Percentiles rank a stretch among this genome's conserved stretches.
These are phyloP conservation scores for Pseudogymnoascus sp. DNA, from an alignment of 2,329 filamentous ascomycete species.

Conservation along the genomic window DNA sequence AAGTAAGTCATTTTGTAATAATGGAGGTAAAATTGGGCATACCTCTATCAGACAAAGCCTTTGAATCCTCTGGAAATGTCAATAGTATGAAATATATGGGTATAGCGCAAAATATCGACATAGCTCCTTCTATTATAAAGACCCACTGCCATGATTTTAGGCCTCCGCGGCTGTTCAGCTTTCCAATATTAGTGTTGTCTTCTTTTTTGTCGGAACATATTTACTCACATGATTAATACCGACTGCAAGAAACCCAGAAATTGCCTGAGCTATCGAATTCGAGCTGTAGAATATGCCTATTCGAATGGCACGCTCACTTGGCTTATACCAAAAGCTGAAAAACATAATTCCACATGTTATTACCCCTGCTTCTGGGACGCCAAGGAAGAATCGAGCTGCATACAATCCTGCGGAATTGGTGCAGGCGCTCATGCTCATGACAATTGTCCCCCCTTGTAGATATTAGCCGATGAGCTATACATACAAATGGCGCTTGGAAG, in stretches of 20 bases:
- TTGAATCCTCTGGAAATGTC: conserved; percentile 20
- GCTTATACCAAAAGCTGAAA: conserved; percentile 24
- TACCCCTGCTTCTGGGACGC: conserved; percentile 20
- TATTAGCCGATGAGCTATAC: neutral
- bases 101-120: conserved; percentile 17
- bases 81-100: conserved; percentile 19
- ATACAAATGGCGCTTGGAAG: neutral
- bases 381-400: conserved; percentile 20
- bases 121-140: conserved; percentile 14
- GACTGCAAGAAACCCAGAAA: conserved; percentile 20
- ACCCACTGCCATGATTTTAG: conserved; percentile 17
- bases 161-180: conserved; percentile 10
- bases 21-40: neutral
- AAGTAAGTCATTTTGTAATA: neutral
- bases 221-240: conserved; percentile 14
- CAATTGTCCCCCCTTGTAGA: conserved; percentile 7
- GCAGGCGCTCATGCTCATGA: conserved; percentile 13
- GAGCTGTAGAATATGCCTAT: conserved; percentile 22
- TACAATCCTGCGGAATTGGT: conserved; percentile 15
- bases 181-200: neutral
- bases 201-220: neutral
- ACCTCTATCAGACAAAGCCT: conserved; percentile 16
- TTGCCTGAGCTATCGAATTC: conserved; percentile 19
- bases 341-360: conserved; percentile 22
- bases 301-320: conserved; percentile 19